Percentiles rank a stretch among this genome's conserved stretches.
These are phyloP conservation scores for Camillea tinctor DNA, from an alignment of 2,329 filamentous ascomycete species.

Conservation along the genomic window DNA sequence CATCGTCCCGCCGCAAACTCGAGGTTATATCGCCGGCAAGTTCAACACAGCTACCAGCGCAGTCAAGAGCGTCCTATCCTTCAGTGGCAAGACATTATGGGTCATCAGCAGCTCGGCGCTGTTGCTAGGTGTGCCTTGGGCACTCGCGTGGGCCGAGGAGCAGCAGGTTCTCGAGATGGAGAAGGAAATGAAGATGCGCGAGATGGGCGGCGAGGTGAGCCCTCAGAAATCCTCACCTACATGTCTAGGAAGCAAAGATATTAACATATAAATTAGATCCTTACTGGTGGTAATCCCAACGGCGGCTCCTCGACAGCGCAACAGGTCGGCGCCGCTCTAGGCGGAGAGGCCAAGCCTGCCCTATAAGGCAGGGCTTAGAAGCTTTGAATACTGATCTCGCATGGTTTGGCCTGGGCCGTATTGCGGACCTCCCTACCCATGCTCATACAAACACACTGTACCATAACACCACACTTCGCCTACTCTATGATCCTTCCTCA, in stretches of 20 bases:
- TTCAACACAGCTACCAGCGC: constrained; percentile 54
- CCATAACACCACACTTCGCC: background rate
- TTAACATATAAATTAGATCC: constrained; percentile 30
- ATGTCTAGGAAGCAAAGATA: background rate
- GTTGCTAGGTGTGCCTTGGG: constrained; percentile 89
- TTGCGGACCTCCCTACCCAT: background rate
- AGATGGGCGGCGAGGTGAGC: constrained; percentile 72
- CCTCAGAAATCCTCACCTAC: background rate
- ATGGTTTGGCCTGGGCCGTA: background rate
- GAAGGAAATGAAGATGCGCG: constrained; percentile 93
- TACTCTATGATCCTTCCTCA: background rate
- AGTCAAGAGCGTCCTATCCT: constrained; percentile 60
- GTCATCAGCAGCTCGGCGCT: constrained; percentile 86
- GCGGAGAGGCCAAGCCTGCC: constrained; percentile 47
- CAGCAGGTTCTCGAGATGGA: constrained; percentile 98
- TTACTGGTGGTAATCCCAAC: constrained; percentile 47
- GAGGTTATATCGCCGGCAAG: constrained; percentile 64
- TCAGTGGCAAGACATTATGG: constrained; percentile 87
- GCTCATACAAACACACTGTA: background rate
- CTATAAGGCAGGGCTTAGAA: constrained; percentile 40
- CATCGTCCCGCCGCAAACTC: constrained; percentile 71
- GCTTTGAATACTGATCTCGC: background rate
- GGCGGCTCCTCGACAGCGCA: constrained; percentile 44
- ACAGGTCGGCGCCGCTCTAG: constrained; percentile 50
- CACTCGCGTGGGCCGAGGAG: constrained; percentile 90